Base-by-base conservation (phyloP, 2,329 filamentous ascomycete genomes). In the Aspergillus nomiae region DNA sequence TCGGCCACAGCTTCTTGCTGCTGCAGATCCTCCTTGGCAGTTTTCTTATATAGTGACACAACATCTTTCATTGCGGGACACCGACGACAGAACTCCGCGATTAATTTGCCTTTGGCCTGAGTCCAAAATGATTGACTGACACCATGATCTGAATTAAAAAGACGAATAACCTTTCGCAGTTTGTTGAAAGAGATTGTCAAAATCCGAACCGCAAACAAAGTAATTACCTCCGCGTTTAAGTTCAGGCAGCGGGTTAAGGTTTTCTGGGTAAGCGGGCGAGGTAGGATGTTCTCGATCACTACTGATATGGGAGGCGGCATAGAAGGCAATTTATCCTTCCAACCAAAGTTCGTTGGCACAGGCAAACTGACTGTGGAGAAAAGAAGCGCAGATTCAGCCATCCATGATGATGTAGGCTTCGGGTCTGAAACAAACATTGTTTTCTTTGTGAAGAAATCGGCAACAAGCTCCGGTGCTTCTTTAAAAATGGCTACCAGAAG, bases 371-470 rank as follows among this genome's bases (percentile, higher is more conserved):
- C 88, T 1, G 89, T 87, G 64, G 90, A 91, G 77, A 96, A 96
- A 6, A 99, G 80, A 65, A 98, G 92, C 0, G 93, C 89, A 0
- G 93, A 92, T 74, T 96, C 97, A 48, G 94, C 94, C 69, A 98
- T 91, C 95, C 95, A 99, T 0, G 93, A 95, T 51, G 93, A 89
- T 3, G 93, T 95, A 6, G 96, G 84, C 73, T 97, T 98, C 0
- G 95, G 94, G 48, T 98, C 94, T 66, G 96, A 92, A 0, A 89
- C 87, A 71, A 98, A 95, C 59, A 89, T 87, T 64, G 86, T 89
- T 73, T 92, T 94, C 73, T 87, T 89, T 50, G 88, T 83, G 73
- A 97, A 98, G 76, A 96, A 99, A 71, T 93, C 89, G 50, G 92
- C 90, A 1, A 96, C 87, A 3, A 98, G 84, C 77, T 98, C 95